These are phyloP conservation scores for Aureobasidium sp. DNA, from an alignment of 2,329 filamentous ascomycete species.

Conservation along the genomic window DNA sequence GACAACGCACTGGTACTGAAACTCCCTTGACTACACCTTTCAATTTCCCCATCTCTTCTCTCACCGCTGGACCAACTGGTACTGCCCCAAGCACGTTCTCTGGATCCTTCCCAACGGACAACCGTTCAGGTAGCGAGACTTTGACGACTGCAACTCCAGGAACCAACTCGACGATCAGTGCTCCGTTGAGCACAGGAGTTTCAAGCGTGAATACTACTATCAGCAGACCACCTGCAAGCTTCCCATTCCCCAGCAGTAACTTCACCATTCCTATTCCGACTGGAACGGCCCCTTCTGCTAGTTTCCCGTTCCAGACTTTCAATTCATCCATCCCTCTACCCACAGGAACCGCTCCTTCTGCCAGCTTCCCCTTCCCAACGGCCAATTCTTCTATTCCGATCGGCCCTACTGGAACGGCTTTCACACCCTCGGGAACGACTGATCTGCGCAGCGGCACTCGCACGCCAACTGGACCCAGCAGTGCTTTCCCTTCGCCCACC, in stretches of 20 bases:
- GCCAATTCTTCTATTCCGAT: not conserved
- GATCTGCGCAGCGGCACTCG: conserved; percentile 9
- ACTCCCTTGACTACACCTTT: conserved; percentile 1
- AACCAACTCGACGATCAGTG: not conserved
- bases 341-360: conserved; percentile 3
- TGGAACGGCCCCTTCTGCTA: conserved; percentile 1
- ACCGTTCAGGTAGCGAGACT: not conserved
- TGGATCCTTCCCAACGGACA: not conserved
- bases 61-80: conserved; percentile 2
- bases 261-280: not conserved
- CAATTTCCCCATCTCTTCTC: not conserved
- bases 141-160: not conserved
- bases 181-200: conserved; percentile 1
- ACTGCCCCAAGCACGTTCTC: not conserved
- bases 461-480: not conserved
- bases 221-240: not conserved
- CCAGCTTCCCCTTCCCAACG: conserved; percentile 6
- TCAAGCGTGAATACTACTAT: not conserved
- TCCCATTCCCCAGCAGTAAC: not conserved
- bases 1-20: not conserved
- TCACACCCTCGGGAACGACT: not conserved
- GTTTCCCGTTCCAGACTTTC: not conserved
- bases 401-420: not conserved
- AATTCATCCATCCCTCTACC: not conserved
- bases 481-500: not conserved